These are phyloP conservation scores for Tagetes erecta DNA, from an alignment of 129 eudicot species.

Conservation along the genomic window DNA sequence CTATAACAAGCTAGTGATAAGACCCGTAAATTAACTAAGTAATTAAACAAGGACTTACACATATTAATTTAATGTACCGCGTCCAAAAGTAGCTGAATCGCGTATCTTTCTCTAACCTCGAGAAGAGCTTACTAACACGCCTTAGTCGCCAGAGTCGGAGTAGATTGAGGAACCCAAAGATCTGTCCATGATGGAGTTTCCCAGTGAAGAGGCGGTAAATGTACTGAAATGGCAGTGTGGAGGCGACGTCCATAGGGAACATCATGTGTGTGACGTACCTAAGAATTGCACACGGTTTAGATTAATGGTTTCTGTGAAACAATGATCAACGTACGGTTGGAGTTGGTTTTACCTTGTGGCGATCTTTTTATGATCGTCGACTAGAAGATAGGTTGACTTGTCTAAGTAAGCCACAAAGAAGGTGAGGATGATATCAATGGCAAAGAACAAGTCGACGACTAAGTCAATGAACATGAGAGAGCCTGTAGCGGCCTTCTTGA, in stretches of 20 bases:
- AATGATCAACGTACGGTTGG: neutral
- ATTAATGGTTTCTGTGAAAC: neutral
- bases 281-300: neutral
- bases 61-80: slow-evolving; percentile 56
- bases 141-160: slow-evolving; percentile 73
- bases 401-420: slow-evolving; percentile 79
- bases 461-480: slow-evolving; percentile 58
- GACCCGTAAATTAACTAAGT: too few species aligned
- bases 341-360: slow-evolving; percentile 44
- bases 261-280: slow-evolving; percentile 61
- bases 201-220: slow-evolving; percentile 53
- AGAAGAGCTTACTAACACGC: slow-evolving; percentile 72
- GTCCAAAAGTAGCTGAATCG: slow-evolving; percentile 84
- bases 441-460: slow-evolving; percentile 64
- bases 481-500: slow-evolving; percentile 48
- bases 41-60: slow-evolving; percentile 32
- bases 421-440: slow-evolving; percentile 59
- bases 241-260: slow-evolving; percentile 73
- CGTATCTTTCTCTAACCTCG: slow-evolving; percentile 78
- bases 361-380: slow-evolving; percentile 61
- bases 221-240: slow-evolving; percentile 65
- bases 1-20: too few species aligned
- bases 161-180: slow-evolving; percentile 69
- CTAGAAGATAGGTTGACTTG: slow-evolving; percentile 63
- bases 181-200: slow-evolving; percentile 41